Conservation (phyloP, 768 basidiomycete genomes). For the Leccinum rimulosum region DNA sequence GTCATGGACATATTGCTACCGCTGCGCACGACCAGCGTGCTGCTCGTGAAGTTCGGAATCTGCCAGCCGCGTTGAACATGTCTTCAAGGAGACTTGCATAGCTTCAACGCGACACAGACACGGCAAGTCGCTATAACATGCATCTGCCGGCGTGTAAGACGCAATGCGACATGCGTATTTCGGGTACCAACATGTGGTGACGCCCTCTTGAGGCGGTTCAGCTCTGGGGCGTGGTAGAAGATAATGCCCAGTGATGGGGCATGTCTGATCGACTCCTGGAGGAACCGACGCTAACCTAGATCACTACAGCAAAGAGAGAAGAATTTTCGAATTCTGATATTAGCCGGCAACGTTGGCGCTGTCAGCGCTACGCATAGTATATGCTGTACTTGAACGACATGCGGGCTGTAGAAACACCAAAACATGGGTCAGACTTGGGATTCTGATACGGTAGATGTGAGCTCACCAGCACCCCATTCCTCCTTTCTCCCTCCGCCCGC, state of each 20-base stretch:
- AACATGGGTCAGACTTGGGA: not conserved
- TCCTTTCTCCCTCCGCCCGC: not conserved
- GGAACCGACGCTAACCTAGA: too few species aligned
- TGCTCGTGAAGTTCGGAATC: not conserved
- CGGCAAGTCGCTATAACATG: not conserved
- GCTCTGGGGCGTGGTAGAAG: not conserved
- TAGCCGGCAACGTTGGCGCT: not conserved
- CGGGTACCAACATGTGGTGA: not conserved
- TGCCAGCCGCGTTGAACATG: not conserved
- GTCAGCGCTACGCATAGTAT: not conserved
- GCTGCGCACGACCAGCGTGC: not conserved
- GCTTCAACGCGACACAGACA: not conserved
- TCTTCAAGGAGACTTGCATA: not conserved
- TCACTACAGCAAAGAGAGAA: too few species aligned
- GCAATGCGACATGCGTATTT: not conserved
- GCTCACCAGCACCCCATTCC: not conserved
- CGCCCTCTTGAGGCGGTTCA: not conserved
- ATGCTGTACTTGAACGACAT: not conserved
- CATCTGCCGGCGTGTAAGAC: not conserved
- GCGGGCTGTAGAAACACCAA: not conserved
- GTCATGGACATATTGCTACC: not conserved
- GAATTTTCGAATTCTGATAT: not conserved
- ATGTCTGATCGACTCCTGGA: not conserved
- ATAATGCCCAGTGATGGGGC: not conserved
- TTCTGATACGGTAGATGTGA: not conserved